Base-by-base conservation (phyloP, 225 moss, liverwort and hornwort species). In the Climacium dendroides region DNA sequence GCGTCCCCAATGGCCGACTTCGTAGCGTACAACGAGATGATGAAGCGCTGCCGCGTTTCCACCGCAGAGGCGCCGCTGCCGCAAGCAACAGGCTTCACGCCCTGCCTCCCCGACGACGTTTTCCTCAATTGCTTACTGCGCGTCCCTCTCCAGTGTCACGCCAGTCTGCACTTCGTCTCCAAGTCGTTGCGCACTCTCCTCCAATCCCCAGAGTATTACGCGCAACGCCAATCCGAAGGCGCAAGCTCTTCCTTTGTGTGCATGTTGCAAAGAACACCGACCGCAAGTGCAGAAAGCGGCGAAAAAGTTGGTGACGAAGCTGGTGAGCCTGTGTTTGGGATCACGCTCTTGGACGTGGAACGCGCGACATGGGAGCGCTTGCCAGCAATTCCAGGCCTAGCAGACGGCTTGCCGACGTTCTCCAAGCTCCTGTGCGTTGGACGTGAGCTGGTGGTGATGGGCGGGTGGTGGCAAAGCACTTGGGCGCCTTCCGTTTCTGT, bases 401-500 rank as follows among this genome's bases (percentile, higher is more conserved):
- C 81, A 1, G 88, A 58, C 1, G 96, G 98, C 5, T 85, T 98
- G 52, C 98, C 98, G 11, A 89, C 94, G 9, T 95, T 95, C 69
- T 93, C 93, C 48, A 91, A 90, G 65, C 86, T 94, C 11, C 88
- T 97, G 60, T 87, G 90, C 9, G 47, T 95, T 45, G 87, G 91
- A 1, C 93, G 94, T 0, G 92, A 89, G 87, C 91, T 98, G 3
- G 89, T 96, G 17, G 91, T 96, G 73, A 66, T 98, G 48, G 98
- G 98, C 13, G 98, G 98, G 15, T 98, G 96, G 97, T 88, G 95
- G 85, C 94, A 89, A 47, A 62, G 39, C 19, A 88, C 94, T 12
- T 98, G 96, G 93, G 93, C 93, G 80, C 85, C 95, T 4, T 89
- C 96, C 78, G 89, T 84, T 15, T 84, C 79, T 5, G 96, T 98